Percentiles rank a stretch among this genome's conserved stretches.
Evolutionary conservation across 805 yeast species (phyloP).

Genomic region (Starmerella apis): DNA sequence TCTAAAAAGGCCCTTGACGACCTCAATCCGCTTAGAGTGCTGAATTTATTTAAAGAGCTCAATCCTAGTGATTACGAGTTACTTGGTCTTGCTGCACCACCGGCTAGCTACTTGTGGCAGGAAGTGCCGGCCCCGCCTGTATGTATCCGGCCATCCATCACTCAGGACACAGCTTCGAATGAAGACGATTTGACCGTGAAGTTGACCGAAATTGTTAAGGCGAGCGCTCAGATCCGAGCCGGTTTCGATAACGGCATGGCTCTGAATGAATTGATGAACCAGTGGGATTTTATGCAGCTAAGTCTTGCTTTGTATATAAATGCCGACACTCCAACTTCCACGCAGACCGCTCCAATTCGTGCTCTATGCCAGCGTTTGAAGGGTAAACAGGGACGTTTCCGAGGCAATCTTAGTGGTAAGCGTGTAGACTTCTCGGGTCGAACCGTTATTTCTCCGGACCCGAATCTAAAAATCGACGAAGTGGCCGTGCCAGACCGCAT

Average conservation of each 20-base stretch:
- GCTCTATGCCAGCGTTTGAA: conserved; percentile 95
- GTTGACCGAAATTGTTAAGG: conserved; percentile 92
- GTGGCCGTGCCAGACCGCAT: conserved; percentile 98
- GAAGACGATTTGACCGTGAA: conserved; percentile 97
- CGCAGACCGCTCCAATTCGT: conserved; percentile 63
- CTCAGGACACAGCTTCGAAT: conserved; percentile 84
- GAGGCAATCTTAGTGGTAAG: conserved; percentile 96
- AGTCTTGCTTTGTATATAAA: conserved; percentile 96
- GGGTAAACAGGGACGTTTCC: conserved; percentile 97
- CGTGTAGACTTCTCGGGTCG: conserved; percentile 98
- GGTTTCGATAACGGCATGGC: conserved; percentile 93
- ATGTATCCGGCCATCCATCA: conserved; percentile 95
- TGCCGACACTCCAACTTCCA: conserved; percentile 73
- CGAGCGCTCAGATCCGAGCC: conserved; percentile 84
- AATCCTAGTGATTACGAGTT: conserved; percentile 83
- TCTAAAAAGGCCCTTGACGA: conserved; percentile 84
- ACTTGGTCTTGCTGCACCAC: conserved; percentile 81
- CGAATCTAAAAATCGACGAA: conserved; percentile 86
- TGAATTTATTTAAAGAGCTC: conserved; percentile 77
- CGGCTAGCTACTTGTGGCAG: conserved; percentile 94
- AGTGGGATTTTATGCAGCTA: conserved; percentile 94
- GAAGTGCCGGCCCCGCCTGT: conserved; percentile 98
- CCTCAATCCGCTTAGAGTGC: conserved; percentile 80
- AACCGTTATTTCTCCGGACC: conserved; percentile 98
- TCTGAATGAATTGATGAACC: conserved; percentile 89